Conservation (phyloP, 2,329 filamentous ascomycete species). For the Scedosporium apiospermum region DNA sequence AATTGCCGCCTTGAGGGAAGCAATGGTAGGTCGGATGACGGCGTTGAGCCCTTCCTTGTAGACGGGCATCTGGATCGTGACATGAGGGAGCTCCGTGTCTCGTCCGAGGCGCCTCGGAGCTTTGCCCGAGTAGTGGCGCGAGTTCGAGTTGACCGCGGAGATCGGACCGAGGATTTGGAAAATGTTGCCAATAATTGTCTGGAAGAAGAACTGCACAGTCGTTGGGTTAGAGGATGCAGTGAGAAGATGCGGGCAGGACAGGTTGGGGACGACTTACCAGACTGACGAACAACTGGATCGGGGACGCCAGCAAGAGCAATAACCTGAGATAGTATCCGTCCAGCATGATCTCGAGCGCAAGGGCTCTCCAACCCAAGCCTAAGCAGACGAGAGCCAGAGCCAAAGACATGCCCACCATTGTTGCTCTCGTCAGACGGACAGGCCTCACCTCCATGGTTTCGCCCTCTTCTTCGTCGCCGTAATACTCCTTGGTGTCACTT, state of each 20-base stretch:
- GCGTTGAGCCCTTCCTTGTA: slow-evolving; percentile 27
- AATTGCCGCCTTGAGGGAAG: slow-evolving; percentile 38
- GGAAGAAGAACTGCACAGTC: slow-evolving; percentile 31
- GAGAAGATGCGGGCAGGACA: too few species aligned
- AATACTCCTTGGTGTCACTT: slow-evolving; percentile 24
- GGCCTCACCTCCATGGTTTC: slow-evolving; percentile 30
- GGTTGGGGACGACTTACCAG: slow-evolving; percentile 18
- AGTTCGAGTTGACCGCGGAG: slow-evolving; percentile 31
- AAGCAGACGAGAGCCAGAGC: slow-evolving; percentile 41
- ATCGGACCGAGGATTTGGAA: slow-evolving; percentile 41
- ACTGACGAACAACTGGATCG: slow-evolving; percentile 49
- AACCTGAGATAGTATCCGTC: slow-evolving; percentile 45
- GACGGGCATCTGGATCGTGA: slow-evolving; percentile 36
- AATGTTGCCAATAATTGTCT: slow-evolving; percentile 25
- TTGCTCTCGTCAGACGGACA: slow-evolving; percentile 44
- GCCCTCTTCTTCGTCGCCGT: slow-evolving; percentile 35
- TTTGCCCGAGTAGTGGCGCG: slow-evolving; percentile 32
- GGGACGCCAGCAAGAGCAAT: slow-evolving; percentile 39
- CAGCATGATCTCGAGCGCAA: slow-evolving; percentile 44
- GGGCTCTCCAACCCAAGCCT: slow-evolving; percentile 43
- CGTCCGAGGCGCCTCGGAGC: slow-evolving; percentile 20
- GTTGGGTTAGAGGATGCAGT: background rate
- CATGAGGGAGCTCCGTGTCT: slow-evolving; percentile 25
- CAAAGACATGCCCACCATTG: slow-evolving; percentile 43
- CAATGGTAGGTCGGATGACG: slow-evolving; percentile 39